Conservation (phyloP, 441 rosid species). For the Geranium incanum region DNA sequence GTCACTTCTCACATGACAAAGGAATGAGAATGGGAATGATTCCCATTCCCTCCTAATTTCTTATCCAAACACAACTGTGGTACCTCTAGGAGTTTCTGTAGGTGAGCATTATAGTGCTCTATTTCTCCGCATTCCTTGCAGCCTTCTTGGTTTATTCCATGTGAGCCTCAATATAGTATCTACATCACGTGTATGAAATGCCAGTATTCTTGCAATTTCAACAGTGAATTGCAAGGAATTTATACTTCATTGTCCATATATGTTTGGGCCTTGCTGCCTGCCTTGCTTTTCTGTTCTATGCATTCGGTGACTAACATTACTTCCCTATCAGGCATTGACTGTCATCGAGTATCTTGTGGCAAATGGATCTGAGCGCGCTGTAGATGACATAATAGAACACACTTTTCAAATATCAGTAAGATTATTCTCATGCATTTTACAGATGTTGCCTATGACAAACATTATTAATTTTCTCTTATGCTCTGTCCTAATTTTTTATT, state of each 20-base stretch:
- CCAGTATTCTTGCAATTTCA: neutral
- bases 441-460: constrained; percentile 9
- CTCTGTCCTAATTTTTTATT: constrained; percentile 21
- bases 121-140: neutral
- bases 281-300: neutral
- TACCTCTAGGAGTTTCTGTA: neutral
- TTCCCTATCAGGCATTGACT: constrained; percentile 62
- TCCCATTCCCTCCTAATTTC: no score
- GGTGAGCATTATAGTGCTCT: neutral
- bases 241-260: neutral
- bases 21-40: no score
- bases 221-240: neutral
- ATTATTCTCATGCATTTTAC: constrained; percentile 10
- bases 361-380: constrained; percentile 93
- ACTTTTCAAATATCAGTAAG: constrained; percentile 95
- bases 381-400: constrained; percentile 92
- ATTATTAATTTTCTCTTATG: constrained; percentile 21
- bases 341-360: constrained; percentile 88
- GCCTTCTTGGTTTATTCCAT: neutral
- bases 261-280: neutral
- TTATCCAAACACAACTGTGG: no score
- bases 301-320: constrained; percentile 15
- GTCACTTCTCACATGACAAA: no score
- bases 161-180: no score
- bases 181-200: neutral